Evolutionary conservation across 2,329 filamentous ascomycete genomes (phyloP), one percentile per base, ranked within the genome.

Genomic region (Ophiosphaerella narmari): DNA sequence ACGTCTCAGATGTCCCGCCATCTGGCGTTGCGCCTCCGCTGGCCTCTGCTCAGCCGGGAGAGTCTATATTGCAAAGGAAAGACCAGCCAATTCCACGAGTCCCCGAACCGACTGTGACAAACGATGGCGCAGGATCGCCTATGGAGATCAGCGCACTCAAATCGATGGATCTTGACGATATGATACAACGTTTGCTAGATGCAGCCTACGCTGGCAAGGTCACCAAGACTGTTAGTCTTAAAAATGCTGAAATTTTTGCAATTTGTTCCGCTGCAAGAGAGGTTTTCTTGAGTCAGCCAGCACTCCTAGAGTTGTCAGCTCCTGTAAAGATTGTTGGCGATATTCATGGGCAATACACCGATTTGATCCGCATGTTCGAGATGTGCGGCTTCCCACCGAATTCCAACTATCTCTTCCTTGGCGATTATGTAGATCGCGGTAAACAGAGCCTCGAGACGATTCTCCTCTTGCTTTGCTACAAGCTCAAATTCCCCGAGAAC

Each of bases 271-370:
- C 91, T 48, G 92, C 89, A 3, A 85, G 92, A 50, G 94, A 99
- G 74, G 83, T 93, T 8, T 90, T 99, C 57, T 79, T 99, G 7
- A 91, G 89, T 5, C 94, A 99, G 70, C 94, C 94, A 4, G 91
- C 94, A 1, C 80, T 99, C 21, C 77, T 99, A 48, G 94, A 99
- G 75, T 82, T 99, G 39, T 88, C 93, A 56, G 90, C 94, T 4
- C 93, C 94, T 0, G 94, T 99, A 68, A 99, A 99, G 78, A 95
- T 99, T 66, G 94, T 97, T 24, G 93, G 93, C 43, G 93, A 97
- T 71, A 91, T 97, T 12, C 93, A 97, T 71, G 93, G 93, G 43
- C 93, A 97, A 74, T 97, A 96, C 73, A 96, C 91, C 9, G 93
- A 97, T 74, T 78, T 97, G 43, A 95, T 97, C 66, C 87, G 93